A percentile compares a stretch with the other conserved stretches of the same genome.
Evolutionary conservation across 2,329 filamentous ascomycete genomes (phyloP).

Genomic region (Hymenoscyphus albidus): DNA sequence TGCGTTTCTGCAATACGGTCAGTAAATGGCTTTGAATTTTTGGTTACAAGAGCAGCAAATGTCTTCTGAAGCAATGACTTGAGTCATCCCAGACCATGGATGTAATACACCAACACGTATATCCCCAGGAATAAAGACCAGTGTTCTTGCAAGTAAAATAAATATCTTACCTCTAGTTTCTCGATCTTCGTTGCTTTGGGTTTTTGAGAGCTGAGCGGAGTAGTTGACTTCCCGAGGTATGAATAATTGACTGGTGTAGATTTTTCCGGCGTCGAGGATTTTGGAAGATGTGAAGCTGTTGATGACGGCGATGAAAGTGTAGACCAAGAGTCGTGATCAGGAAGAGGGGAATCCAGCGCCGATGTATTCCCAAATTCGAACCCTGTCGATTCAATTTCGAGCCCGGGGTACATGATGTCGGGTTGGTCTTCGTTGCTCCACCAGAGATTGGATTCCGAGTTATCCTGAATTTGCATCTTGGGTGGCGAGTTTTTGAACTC

Average conservation of each 20-base stretch:
- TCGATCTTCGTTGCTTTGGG: conserved; percentile 8
- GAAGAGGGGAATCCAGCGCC: neutral
- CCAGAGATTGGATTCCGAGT: conserved; percentile 4
- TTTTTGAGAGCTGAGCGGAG: neutral
- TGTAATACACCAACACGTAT: too few relatives aligned
- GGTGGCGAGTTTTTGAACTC: neutral
- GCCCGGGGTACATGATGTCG: conserved; percentile 1
- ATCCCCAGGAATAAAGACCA: too few relatives aligned
- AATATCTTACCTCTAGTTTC: conserved; percentile 13
- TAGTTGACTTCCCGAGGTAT: neutral
- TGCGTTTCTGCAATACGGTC: conserved; percentile 8
- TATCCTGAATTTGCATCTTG: conserved; percentile 6
- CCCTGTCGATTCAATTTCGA: neutral
- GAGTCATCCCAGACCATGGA: too few relatives aligned
- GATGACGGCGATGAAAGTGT: conserved; percentile 6
- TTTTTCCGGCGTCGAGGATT: conserved; percentile 1
- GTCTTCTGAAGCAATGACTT: too few relatives aligned
- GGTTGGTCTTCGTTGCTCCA: neutral
- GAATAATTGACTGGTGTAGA: conserved; percentile 1
- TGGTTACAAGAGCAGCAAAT: neutral
- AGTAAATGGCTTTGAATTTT: neutral
- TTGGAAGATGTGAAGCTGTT: conserved; percentile 5
- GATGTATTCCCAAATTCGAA: neutral
- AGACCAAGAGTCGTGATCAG: conserved; percentile 4
- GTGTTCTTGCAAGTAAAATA: neutral